Percentiles rank a stretch among this genome's conserved stretches.
These are phyloP conservation scores for Gonapodya prolifera DNA, from an alignment of 192 early-diverging fungal species.

Conservation along the genomic window DNA sequence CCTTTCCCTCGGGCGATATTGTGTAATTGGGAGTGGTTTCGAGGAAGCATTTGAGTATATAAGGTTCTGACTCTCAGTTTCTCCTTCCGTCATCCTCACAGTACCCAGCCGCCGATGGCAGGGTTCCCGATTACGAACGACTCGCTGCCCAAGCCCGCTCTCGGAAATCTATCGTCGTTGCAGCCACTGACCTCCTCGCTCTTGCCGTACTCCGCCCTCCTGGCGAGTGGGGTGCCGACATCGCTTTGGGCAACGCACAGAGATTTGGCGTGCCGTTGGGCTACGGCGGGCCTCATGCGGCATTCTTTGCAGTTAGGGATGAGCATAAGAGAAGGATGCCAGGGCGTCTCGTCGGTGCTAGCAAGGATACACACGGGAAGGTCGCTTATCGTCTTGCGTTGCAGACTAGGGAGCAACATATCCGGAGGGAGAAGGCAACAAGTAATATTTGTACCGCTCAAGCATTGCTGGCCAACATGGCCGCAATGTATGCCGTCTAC, in stretches of 20 bases:
- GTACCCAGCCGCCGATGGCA: constrained; percentile 90
- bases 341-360: constrained; percentile 90
- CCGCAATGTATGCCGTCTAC: constrained; percentile 98
- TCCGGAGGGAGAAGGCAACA: constrained; percentile 97
- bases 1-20: not conserved
- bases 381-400: constrained; percentile 87
- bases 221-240: constrained; percentile 94
- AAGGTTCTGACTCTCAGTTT: too few relatives aligned
- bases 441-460: constrained; percentile 99
- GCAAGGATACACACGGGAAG: constrained; percentile 79
- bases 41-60: too few relatives aligned
- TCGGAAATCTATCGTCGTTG: constrained; percentile 68
- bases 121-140: constrained; percentile 66
- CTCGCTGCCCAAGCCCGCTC: constrained; percentile 68
- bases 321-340: constrained; percentile 91
- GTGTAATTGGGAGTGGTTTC: too few relatives aligned
- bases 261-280: constrained; percentile 98
- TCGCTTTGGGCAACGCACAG: constrained; percentile 94
- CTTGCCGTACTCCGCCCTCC: constrained; percentile 83
- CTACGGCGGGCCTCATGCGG: constrained; percentile 97
- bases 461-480: constrained; percentile 97
- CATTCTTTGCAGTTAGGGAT: constrained; percentile 91
- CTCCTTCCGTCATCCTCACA: constrained; percentile 19
- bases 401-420: constrained; percentile 98
- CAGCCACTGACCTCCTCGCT: constrained; percentile 88